Percentiles rank a stretch among this genome's conserved stretches.
Evolutionary conservation across 805 yeast genomes (phyloP).

Genomic region (Trichomonascus vanleenenianus): DNA sequence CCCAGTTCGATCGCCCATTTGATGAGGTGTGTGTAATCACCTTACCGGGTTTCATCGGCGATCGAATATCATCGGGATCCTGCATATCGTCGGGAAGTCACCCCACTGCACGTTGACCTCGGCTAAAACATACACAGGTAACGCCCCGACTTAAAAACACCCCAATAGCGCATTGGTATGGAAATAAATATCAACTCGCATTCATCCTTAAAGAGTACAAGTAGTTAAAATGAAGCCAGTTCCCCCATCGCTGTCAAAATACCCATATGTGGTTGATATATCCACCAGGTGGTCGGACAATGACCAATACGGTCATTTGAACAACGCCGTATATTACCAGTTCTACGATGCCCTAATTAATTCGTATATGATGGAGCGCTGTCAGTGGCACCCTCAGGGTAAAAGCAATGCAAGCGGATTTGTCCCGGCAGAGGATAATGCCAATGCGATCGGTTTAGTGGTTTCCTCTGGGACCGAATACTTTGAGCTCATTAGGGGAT

Average conservation of each 20-base stretch:
- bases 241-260: conserved; percentile 13
- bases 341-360: conserved; percentile 18
- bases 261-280: conserved; percentile 11
- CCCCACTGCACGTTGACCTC: too few species aligned
- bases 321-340: conserved; percentile 24
- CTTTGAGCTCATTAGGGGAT: conserved; percentile 21
- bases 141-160: too few species aligned
- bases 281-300: conserved; percentile 24
- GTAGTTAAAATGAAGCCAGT: background rate
- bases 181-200: too few species aligned
- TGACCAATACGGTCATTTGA: conserved; percentile 24
- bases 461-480: conserved; percentile 23
- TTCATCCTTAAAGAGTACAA: too few species aligned
- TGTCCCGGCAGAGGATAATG: background rate
- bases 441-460: conserved; percentile 20
- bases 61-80: too few species aligned
- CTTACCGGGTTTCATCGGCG: too few species aligned
- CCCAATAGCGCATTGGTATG: too few species aligned
- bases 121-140: too few species aligned
- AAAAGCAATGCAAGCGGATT: background rate
- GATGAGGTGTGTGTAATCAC: too few species aligned
- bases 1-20: too few species aligned
- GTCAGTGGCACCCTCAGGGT: conserved; percentile 14
- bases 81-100: too few species aligned
- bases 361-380: conserved; percentile 16